Evolutionary conservation across 768 basidiomycete genomes (phyloP), one percentile per base, ranked within the genome.

Genomic region (Leccinum boreale): DNA sequence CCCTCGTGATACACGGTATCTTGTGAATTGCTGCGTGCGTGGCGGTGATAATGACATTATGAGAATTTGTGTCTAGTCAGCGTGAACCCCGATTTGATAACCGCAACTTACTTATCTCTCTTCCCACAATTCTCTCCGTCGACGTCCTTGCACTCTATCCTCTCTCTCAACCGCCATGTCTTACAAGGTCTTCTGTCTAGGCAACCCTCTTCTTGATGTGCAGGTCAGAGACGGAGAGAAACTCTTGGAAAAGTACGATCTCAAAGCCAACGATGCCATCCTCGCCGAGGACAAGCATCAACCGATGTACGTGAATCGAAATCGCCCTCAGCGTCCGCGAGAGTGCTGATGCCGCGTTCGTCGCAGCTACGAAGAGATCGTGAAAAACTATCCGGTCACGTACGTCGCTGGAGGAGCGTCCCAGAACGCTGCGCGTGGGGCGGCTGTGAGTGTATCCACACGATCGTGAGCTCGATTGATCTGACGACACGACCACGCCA

Each of bases 391-490:
- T 73, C 66, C 88, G 59, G 83, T 93, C 52, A 87, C 86, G 52
- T 99, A 94, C 68, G 95, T 98, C 53, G 96, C 97, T 53, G 97
- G 97, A 59, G 97, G 97, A 67, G 96, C 97, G 28, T 85, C 92
- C 28, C 97, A 99, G 74, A 99, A 99, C 69, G 85, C 95, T 67
- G 95, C 96, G 56, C 90, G 97, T 51, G 95, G 87, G 62, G 97
- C 96, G 65, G 94, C 97, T 47, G 96, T 97, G 73, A 59, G 93
- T 75, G 5, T 8, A 44, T 50, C 39, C 53, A 24, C 44, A 45
- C 12, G 48, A 26, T 24, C 50, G 55, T 51, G 55, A 3, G 45
- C 10, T n/a, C 19, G 54, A 6, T 1, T 4, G 52, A 51, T 49
- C 55, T 52, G 5, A 56, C 15, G 3, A 23, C 0, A 5, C 21